These are phyloP conservation scores for Lachnellula willkommii DNA, from an alignment of 2,329 filamentous ascomycete species.

Conservation along the genomic window DNA sequence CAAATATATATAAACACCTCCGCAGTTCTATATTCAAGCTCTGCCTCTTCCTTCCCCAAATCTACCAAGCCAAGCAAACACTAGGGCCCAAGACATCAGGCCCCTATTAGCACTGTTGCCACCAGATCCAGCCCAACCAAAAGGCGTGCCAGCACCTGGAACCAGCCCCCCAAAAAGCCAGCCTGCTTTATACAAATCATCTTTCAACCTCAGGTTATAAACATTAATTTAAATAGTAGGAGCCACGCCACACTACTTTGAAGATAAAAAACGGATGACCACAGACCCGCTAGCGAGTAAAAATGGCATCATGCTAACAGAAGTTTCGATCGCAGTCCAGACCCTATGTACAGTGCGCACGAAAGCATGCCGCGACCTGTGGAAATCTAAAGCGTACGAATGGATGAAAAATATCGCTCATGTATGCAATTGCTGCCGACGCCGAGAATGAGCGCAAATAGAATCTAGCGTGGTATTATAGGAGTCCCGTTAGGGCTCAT, in stretches of 20 bases:
- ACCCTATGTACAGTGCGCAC: constrained; percentile 19
- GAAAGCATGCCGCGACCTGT: constrained; percentile 4
- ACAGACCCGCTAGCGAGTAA: not conserved
- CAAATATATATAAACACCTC: constrained; percentile 4
- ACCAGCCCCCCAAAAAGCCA: not conserved
- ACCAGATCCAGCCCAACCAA: not conserved
- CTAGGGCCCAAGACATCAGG: no score
- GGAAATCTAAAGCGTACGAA: constrained; percentile 14
- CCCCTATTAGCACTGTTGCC: not conserved
- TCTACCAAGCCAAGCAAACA: not conserved
- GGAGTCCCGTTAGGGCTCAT: constrained; percentile 2
- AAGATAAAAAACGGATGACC: not conserved
- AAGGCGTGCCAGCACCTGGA: not conserved
- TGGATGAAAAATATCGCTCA: constrained; percentile 10
- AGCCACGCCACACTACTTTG: constrained; percentile 5
- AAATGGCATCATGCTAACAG: not conserved
- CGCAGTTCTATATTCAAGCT: constrained; percentile 6
- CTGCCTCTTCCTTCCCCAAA: not conserved
- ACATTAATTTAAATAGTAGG: constrained; percentile 23
- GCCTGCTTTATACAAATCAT: constrained; percentile 8
- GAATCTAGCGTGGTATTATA: constrained; percentile 22
- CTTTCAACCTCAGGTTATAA: constrained; percentile 14
- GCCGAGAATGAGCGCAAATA: constrained; percentile 9
- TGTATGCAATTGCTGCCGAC: constrained; percentile 17
- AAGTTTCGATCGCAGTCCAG: not conserved